phyloP scores from a whole-genome alignment of 345 rosid genomes.

The Murraya paniculata region DNA sequence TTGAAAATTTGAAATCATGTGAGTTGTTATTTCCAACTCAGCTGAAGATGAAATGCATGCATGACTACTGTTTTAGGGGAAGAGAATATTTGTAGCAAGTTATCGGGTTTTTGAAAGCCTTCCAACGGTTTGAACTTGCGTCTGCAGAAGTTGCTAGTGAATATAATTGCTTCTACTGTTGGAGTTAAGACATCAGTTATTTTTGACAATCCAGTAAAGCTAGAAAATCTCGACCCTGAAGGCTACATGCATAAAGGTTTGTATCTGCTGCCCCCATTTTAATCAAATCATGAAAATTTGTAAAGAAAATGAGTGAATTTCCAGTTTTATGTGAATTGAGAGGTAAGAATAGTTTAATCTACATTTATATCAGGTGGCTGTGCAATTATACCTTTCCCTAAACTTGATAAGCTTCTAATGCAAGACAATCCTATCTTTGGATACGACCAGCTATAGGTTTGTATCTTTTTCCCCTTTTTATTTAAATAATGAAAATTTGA shows the following conservation, averaged over 20 bases:
- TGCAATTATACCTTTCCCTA: constrained; percentile 55
- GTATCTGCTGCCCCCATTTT: too few species aligned
- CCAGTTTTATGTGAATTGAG: background rate
- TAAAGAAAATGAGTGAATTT: too few species aligned
- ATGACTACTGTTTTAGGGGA: background rate
- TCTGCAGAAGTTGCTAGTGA: constrained; percentile 11
- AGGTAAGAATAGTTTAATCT: too few species aligned
- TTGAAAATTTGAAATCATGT: background rate
- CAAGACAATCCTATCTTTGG: too few species aligned
- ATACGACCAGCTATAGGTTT: too few species aligned
- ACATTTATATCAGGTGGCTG: too few species aligned
- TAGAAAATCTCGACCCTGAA: background rate
- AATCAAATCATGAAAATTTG: background rate
- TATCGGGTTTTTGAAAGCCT: background rate
- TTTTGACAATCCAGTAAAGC: background rate
- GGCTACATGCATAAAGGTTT: background rate
- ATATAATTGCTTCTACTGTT: background rate
- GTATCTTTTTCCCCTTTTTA: background rate
- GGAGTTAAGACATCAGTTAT: background rate
- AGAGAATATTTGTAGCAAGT: too few species aligned
- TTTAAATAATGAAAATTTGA: background rate
- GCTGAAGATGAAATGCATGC: background rate
- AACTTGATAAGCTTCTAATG: constrained; percentile 15
- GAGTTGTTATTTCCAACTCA: background rate
- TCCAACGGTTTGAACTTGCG: background rate